These are phyloP conservation scores for Trametopsis cervina DNA, from an alignment of 768 basidiomycete species.

Conservation along the genomic window DNA sequence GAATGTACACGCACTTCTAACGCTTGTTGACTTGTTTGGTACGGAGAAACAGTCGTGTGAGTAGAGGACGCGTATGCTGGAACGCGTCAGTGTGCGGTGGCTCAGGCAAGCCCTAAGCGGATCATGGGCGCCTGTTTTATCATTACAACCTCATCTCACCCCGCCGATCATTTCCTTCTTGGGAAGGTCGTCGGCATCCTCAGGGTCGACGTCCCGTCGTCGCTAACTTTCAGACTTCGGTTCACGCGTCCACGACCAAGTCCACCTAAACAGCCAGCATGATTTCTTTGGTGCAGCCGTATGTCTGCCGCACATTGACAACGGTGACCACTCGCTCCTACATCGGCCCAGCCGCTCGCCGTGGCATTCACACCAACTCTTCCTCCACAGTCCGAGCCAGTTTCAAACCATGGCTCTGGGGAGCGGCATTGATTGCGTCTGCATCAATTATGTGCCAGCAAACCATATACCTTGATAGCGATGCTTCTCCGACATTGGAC, in stretches of 20 bases:
- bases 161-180: background rate
- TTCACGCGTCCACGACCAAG: background rate
- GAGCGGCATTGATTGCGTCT: slow-evolving; percentile 25
- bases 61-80: slow-evolving; percentile 17
- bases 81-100: background rate
- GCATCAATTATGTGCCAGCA: slow-evolving; percentile 23
- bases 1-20: slow-evolving; percentile 10
- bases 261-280: background rate
- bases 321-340: slow-evolving; percentile 1
- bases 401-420: slow-evolving; percentile 15
- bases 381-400: background rate
- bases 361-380: slow-evolving; percentile 2
- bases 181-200: no score
- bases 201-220: no score
- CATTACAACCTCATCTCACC: background rate
- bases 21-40: background rate
- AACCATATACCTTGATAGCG: slow-evolving; percentile 40
- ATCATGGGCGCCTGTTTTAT: no score
- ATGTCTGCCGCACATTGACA: slow-evolving; percentile 6
- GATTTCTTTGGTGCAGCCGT: slow-evolving; percentile 7
- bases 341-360: slow-evolving; percentile 1
- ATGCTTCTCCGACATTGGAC: slow-evolving; percentile 14
- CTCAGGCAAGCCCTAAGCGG: background rate
- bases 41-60: background rate
- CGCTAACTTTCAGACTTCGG: no score